These are phyloP conservation scores for Tanacetum coccineum DNA, from an alignment of 129 eudicot genomes.

Conservation along the genomic window DNA sequence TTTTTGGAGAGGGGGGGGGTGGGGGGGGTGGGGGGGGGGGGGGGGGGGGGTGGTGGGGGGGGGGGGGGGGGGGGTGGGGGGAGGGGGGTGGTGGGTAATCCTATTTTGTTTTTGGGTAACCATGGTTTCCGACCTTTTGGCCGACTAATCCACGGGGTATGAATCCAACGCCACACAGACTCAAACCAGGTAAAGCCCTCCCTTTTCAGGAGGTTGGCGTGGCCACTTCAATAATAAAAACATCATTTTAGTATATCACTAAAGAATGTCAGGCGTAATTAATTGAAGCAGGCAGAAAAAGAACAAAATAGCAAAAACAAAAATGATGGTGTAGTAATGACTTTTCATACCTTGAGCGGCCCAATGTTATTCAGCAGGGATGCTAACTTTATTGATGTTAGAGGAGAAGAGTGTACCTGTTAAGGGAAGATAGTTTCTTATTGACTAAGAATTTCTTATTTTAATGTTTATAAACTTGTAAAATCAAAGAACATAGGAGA, in stretches of 20 bases:
- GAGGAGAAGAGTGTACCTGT: conserved; percentile 60
- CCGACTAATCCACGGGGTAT: too few relatives aligned
- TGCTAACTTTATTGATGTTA: conserved; percentile 59
- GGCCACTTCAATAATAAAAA: neutral
- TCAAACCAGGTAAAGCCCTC: too few relatives aligned
- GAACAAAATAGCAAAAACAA: neutral
- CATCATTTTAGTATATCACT: neutral
- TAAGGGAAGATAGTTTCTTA: conserved; percentile 15
- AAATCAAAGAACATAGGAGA: too few relatives aligned
- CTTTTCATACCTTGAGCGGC: conserved; percentile 60
- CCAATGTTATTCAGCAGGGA: conserved; percentile 66
- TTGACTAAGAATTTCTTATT: conserved; percentile 9
- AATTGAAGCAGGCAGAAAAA: neutral
- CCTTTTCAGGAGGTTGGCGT: too few relatives aligned
- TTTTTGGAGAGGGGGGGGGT: too few relatives aligned
- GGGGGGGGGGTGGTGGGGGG: too few relatives aligned
- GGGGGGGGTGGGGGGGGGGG: too few relatives aligned
- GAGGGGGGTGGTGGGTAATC: too few relatives aligned
- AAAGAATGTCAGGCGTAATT: neutral
- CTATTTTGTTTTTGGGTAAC: too few relatives aligned
- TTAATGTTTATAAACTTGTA: neutral
- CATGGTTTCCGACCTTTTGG: too few relatives aligned
- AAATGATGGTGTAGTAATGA: conserved; percentile 6
- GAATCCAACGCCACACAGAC: too few relatives aligned
- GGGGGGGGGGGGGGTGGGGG: too few relatives aligned